A percentile compares a stretch with the other conserved stretches of the same genome.
Evolutionary conservation across 768 basidiomycete species (phyloP).

Genomic region (Gymnopilus dilepis): DNA sequence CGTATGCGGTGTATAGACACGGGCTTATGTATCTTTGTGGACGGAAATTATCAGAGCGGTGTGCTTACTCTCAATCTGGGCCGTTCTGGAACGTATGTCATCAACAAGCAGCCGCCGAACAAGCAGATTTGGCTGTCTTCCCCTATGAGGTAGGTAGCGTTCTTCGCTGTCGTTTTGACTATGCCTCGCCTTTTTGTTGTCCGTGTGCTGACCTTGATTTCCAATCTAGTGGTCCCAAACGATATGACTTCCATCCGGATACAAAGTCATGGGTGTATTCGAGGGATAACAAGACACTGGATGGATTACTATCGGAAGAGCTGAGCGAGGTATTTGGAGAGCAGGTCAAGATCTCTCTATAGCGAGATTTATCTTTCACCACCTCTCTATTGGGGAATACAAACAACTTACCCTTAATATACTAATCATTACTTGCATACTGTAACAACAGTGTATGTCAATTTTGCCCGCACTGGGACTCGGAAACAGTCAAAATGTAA

Average conservation of each 20-base stretch:
- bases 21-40: background rate
- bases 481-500: background rate
- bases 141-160: constrained; percentile 68
- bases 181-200: background rate
- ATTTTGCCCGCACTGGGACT: background rate
- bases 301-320: constrained; percentile 70
- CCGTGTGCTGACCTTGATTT: background rate
- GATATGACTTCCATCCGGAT: constrained; percentile 75
- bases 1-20: background rate
- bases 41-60: constrained; percentile 65
- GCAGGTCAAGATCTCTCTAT: constrained; percentile 35
- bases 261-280: constrained; percentile 76
- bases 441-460: background rate
- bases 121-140: constrained; percentile 97
- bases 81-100: constrained; percentile 84
- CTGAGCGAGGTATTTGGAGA: constrained; percentile 45
- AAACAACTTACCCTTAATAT: background rate
- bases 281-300: constrained; percentile 67
- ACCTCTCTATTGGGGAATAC: constrained; percentile 13
- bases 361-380: constrained; percentile 15
- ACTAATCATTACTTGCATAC: background rate
- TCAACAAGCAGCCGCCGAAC: constrained; percentile 97
- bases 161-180: background rate
- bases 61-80: constrained; percentile 85
- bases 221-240: constrained; percentile 82